phyloP scores from a whole-genome alignment of 2,329 filamentous ascomycete genomes.

The Didymella segeticola region DNA sequence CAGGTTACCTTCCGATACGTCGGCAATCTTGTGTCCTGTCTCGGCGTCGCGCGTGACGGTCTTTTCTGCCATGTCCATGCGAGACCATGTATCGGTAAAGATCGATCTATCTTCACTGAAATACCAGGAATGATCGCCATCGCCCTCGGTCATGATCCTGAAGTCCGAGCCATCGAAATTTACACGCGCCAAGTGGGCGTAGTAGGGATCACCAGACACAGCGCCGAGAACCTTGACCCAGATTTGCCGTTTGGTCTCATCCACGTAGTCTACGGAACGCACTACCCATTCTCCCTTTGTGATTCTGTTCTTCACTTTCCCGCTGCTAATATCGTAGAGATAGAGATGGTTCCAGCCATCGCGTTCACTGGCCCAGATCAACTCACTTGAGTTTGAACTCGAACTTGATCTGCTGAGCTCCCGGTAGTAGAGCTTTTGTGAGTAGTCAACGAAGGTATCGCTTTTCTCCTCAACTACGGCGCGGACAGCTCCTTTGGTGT shows the following conservation, averaged over 20 bases:
- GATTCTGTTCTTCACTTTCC: conserved; percentile 48
- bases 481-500: conserved; percentile 27
- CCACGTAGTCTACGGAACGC: conserved; percentile 31
- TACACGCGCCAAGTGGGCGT: conserved; percentile 34
- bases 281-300: conserved; percentile 48
- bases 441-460: conserved; percentile 34
- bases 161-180: conserved; percentile 37
- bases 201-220: conserved; percentile 30
- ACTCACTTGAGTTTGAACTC: conserved; percentile 16
- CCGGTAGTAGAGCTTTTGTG: conserved; percentile 23
- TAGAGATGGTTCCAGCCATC: conserved; percentile 42
- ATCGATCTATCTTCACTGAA: conserved; percentile 23
- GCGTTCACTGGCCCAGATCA: conserved; percentile 36
- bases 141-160: conserved; percentile 33
- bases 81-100: conserved; percentile 35
- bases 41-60: conserved; percentile 30
- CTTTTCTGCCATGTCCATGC: conserved; percentile 32
- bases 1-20: conserved; percentile 25
- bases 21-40: conserved; percentile 25
- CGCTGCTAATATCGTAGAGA: conserved; percentile 35
- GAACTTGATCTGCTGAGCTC: conserved; percentile 12
- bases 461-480: conserved; percentile 31
- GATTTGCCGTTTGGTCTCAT: conserved; percentile 29
- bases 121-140: conserved; percentile 30
- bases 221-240: conserved; percentile 32